Percentiles rank a stretch among this genome's conserved stretches.
Evolutionary conservation across 1,284 basidiomycete genomes (phyloP).

Genomic region (Ceratobasidium sp.): DNA sequence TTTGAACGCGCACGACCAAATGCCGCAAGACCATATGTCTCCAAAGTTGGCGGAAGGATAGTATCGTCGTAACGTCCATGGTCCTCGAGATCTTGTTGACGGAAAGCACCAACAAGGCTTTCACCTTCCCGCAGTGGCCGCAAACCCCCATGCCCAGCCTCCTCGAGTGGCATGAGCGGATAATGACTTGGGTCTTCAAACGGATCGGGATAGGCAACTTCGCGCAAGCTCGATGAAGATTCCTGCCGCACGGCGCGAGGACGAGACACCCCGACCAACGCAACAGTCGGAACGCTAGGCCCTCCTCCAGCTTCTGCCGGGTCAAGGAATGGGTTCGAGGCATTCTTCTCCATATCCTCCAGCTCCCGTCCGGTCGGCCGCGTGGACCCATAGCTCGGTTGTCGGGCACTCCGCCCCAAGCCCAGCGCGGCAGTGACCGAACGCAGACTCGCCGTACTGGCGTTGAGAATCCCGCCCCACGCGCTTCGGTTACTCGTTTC

Average conservation of each 20-base stretch:
- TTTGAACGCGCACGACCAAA: constrained; percentile 25
- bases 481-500: constrained; percentile 10
- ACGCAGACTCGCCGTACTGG: constrained; percentile 28
- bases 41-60: constrained; percentile 22
- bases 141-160: constrained; percentile 52
- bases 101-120: constrained; percentile 34
- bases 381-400: constrained; percentile 37
- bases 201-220: constrained; percentile 16
- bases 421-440: constrained; percentile 29
- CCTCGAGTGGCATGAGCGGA: constrained; percentile 13
- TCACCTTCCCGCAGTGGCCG: constrained; percentile 21
- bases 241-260: constrained; percentile 37
- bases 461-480: constrained; percentile 33
- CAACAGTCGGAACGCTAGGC: neutral
- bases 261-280: constrained; percentile 15
- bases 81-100: constrained; percentile 41
- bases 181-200: constrained; percentile 32
- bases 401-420: constrained; percentile 15
- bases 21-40: constrained; percentile 41
- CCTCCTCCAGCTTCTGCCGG: neutral
- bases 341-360: constrained; percentile 29
- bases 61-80: constrained; percentile 35
- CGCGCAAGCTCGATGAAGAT: constrained; percentile 32
- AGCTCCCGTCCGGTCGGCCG: neutral
- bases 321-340: constrained; percentile 37